Conservation (phyloP, 805 yeast species). For the Priceomyces melissophilus region DNA sequence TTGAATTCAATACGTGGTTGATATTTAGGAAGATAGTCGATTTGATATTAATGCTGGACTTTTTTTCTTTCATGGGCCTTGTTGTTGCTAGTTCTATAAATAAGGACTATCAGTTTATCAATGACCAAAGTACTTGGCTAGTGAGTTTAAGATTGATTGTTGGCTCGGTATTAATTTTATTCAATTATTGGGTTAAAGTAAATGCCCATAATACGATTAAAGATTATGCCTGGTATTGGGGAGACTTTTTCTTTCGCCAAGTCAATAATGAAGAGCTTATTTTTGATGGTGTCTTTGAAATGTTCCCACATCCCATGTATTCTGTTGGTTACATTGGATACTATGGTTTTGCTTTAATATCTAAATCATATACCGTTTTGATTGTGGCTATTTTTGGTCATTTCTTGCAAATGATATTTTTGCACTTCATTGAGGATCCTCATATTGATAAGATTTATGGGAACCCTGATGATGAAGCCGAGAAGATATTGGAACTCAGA, state of each 20-base stretch:
- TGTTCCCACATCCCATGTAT: slow-evolving; percentile 92
- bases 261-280: slow-evolving; percentile 59
- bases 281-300: slow-evolving; percentile 84
- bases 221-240: slow-evolving; percentile 95
- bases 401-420: slow-evolving; percentile 68
- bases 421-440: slow-evolving; percentile 77
- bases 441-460: slow-evolving; percentile 78
- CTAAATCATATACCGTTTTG: slow-evolving; percentile 69
- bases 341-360: slow-evolving; percentile 76
- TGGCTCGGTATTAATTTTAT: slow-evolving; percentile 61
- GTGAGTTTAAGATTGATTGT: slow-evolving; percentile 49
- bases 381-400: slow-evolving; percentile 73
- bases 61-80: slow-evolving; percentile 66
- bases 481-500: slow-evolving; percentile 42
- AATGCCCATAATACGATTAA: slow-evolving; percentile 87
- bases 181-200: slow-evolving; percentile 80
- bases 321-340: slow-evolving; percentile 86
- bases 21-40: slow-evolving; percentile 77
- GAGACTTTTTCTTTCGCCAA: slow-evolving; percentile 83
- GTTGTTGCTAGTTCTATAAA: slow-evolving; percentile 49
- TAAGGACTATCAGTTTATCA: slow-evolving; percentile 33
- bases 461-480: slow-evolving; percentile 41
- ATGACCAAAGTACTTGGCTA: slow-evolving; percentile 40
- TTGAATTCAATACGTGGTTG: slow-evolving; percentile 81
- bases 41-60: slow-evolving; percentile 80